Percentiles rank a stretch among this genome's conserved stretches.
phyloP scores from a whole-genome alignment of 352 stramenopile species.

The Pythium rishiriense region DNA sequence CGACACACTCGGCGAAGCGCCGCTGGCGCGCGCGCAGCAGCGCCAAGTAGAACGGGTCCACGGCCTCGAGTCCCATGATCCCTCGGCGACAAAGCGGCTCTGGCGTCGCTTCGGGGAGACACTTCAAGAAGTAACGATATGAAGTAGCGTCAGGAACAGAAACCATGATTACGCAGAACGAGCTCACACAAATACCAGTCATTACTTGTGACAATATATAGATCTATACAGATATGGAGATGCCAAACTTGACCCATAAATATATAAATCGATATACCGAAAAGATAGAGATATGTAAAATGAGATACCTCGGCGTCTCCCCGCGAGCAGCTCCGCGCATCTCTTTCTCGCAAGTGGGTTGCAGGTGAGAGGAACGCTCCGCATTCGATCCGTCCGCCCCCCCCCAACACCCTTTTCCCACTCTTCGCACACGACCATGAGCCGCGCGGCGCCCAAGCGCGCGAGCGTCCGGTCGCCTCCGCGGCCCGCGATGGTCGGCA shows the following conservation, averaged over 20 bases:
- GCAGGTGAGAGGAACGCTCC: no score
- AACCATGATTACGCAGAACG: no score
- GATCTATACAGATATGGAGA: no score
- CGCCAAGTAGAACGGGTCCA: slow-evolving; percentile 90
- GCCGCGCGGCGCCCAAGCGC: neutral
- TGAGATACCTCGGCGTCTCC: no score
- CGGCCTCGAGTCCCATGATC: slow-evolving; percentile 47
- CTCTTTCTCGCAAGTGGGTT: neutral
- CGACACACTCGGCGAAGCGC: slow-evolving; percentile 79
- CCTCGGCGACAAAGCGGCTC: neutral
- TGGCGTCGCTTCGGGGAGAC: slow-evolving; percentile 8
- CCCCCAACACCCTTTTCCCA: neutral
- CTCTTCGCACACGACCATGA: neutral
- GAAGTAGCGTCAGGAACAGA: slow-evolving; percentile 29
- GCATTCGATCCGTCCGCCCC: neutral
- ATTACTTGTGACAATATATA: no score
- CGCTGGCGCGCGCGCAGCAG: slow-evolving; percentile 74
- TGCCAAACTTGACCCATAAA: no score
- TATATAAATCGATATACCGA: no score
- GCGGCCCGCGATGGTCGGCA: slow-evolving; percentile 38
- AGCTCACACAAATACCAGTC: no score
- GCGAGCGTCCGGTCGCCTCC: slow-evolving; percentile 7
- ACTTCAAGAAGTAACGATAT: slow-evolving; percentile 34
- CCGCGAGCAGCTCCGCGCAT: no score
- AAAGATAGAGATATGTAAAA: no score